Percentiles rank a stretch among this genome's conserved stretches.
phyloP scores from a whole-genome alignment of 495 filamentous ascomycete genomes.

The Aspergillus homomorphus region DNA sequence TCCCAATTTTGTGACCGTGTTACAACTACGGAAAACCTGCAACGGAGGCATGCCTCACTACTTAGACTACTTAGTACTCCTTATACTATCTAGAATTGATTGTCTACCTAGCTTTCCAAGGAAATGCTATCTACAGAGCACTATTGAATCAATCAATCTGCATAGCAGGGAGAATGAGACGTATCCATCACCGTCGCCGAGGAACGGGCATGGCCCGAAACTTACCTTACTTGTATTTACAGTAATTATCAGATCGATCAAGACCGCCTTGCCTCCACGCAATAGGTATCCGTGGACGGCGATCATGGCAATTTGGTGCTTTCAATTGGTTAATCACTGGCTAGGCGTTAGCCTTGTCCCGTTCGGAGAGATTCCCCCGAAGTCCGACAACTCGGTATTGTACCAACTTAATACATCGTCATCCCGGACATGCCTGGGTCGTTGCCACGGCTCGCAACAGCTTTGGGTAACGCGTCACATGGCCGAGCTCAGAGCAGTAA shows the following conservation, averaged over 20 bases:
- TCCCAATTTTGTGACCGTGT: background rate
- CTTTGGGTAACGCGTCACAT: slow-evolving; percentile 7
- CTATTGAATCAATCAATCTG: no score
- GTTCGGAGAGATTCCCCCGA: background rate
- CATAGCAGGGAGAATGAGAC: background rate
- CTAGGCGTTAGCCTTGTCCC: background rate
- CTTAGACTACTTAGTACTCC: no score
- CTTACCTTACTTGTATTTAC: background rate
- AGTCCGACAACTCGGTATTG: background rate
- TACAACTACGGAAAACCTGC: background rate
- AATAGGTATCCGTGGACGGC: background rate
- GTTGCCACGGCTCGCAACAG: slow-evolving; percentile 1
- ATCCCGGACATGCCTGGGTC: no score
- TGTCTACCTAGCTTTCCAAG: no score
- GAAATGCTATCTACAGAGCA: no score
- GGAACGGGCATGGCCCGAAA: background rate
- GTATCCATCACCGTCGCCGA: background rate
- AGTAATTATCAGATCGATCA: background rate
- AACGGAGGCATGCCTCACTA: background rate
- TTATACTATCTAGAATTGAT: no score
- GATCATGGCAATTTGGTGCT: background rate
- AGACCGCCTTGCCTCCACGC: background rate
- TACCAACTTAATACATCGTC: background rate
- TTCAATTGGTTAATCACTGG: background rate
- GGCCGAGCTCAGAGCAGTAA: background rate